A percentile compares a stretch with the other conserved stretches of the same genome.
phyloP scores from a whole-genome alignment of 2,329 filamentous ascomycete genomes.

The Fusarium proliferatum region DNA sequence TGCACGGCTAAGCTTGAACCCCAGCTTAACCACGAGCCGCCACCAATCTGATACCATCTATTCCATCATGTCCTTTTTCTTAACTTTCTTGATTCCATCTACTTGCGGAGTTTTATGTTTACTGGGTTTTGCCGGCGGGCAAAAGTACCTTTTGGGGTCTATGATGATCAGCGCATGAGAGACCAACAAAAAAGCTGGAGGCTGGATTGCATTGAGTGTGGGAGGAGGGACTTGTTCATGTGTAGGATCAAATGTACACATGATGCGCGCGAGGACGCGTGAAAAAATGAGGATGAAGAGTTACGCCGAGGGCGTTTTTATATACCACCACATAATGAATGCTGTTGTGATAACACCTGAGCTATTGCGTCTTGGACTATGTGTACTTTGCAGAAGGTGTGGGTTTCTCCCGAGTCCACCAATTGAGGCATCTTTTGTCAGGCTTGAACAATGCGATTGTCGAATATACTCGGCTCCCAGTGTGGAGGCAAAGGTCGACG shows the following conservation, averaged over 20 bases:
- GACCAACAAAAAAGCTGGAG: conserved; percentile 26
- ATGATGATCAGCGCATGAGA: conserved; percentile 25
- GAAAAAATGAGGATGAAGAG: conserved; percentile 6
- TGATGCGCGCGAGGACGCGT: not conserved
- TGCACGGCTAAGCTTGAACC: conserved; percentile 52
- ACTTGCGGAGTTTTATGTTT: conserved; percentile 31
- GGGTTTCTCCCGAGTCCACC: not conserved
- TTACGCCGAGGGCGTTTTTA: conserved; percentile 23
- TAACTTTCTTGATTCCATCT: conserved; percentile 19
- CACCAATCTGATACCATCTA: conserved; percentile 30
- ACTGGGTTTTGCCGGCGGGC: conserved; percentile 21
- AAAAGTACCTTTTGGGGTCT: conserved; percentile 19
- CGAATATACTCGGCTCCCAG: fast-evolving
- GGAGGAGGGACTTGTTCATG: not conserved
- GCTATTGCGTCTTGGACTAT: not conserved
- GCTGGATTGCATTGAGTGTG: conserved; percentile 16
- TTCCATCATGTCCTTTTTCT: conserved; percentile 23
- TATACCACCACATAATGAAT: conserved; percentile 40
- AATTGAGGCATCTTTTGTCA: not conserved
- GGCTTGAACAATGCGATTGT: too few species aligned
- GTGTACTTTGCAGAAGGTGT: not conserved
- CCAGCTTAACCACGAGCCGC: conserved; percentile 21
- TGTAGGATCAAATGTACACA: conserved; percentile 21
- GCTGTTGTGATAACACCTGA: conserved; percentile 11
- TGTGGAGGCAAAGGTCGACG: fast-evolving